These are phyloP conservation scores for Neodidymelliopsis sp. DNA, from an alignment of 2,329 filamentous ascomycete genomes.

Conservation along the genomic window DNA sequence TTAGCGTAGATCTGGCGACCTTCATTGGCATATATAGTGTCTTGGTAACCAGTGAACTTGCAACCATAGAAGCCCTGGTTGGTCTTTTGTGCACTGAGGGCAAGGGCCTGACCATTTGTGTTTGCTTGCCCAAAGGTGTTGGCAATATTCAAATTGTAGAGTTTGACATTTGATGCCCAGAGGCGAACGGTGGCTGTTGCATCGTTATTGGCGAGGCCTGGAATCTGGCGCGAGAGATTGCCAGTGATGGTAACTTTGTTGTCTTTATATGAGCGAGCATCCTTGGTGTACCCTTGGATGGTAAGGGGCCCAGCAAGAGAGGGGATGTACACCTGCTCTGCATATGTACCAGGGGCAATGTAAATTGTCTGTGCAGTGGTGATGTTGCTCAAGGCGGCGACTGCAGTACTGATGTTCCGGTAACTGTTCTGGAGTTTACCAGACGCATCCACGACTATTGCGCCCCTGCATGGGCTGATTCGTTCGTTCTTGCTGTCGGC, in stretches of 20 bases:
- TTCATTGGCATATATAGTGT: slow-evolving; percentile 53
- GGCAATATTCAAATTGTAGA: slow-evolving; percentile 67
- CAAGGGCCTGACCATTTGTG: slow-evolving; percentile 53
- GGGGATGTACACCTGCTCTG: slow-evolving; percentile 63
- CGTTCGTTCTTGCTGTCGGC: slow-evolving; percentile 22
- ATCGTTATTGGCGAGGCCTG: slow-evolving; percentile 55
- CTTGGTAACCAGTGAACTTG: slow-evolving; percentile 62
- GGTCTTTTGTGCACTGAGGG: slow-evolving; percentile 57
- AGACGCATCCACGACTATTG: slow-evolving; percentile 28
- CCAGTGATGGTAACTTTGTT: slow-evolving; percentile 64
- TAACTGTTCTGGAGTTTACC: slow-evolving; percentile 23
- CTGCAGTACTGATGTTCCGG: slow-evolving; percentile 25
- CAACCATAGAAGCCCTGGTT: slow-evolving; percentile 64
- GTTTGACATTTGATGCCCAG: slow-evolving; percentile 57
- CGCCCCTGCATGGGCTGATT: slow-evolving; percentile 19
- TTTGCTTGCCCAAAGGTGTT: slow-evolving; percentile 47
- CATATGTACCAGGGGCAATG: slow-evolving; percentile 64
- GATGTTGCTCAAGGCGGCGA: slow-evolving; percentile 20
- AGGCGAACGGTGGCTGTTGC: slow-evolving; percentile 56
- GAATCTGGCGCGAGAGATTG: slow-evolving; percentile 46
- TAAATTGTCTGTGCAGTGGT: slow-evolving; percentile 56
- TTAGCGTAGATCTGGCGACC: slow-evolving; percentile 63
- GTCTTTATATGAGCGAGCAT: slow-evolving; percentile 55
- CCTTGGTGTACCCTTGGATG: slow-evolving; percentile 65
- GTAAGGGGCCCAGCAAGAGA: slow-evolving; percentile 56